Evolutionary conservation across 164 flowering plant genomes (phyloP).

Genomic region (Vitis riparia): DNA sequence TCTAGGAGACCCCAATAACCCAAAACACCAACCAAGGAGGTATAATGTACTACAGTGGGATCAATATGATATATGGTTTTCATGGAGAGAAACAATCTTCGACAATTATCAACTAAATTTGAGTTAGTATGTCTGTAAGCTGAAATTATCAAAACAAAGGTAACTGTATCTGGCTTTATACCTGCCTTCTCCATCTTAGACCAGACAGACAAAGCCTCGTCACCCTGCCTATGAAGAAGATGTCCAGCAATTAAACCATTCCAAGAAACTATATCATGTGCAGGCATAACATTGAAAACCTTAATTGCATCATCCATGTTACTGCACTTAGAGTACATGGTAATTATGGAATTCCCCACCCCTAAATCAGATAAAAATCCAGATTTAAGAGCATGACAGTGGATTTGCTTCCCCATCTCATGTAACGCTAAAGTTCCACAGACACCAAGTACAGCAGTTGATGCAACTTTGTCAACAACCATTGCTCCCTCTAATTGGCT

Average conservation of each 20-base stretch:
- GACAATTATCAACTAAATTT: constrained; percentile 54
- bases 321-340: constrained; percentile 84
- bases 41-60: constrained; percentile 79
- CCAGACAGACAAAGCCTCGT: constrained; percentile 65
- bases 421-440: constrained; percentile 73
- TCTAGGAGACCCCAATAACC: constrained; percentile 73
- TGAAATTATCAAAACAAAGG: constrained; percentile 61
- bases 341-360: constrained; percentile 64
- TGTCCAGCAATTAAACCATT: constrained; percentile 65
- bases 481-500: constrained; percentile 40
- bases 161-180: constrained; percentile 57
- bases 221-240: constrained; percentile 75
- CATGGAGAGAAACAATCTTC: constrained; percentile 63
- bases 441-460: constrained; percentile 57
- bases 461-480: constrained; percentile 60
- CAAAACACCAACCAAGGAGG: constrained; percentile 65
- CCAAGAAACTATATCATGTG: constrained; percentile 74
- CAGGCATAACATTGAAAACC: constrained; percentile 56
- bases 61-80: constrained; percentile 43
- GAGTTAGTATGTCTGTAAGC: constrained; percentile 61
- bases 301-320: constrained; percentile 55
- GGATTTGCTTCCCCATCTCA: constrained; percentile 77
- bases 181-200: constrained; percentile 46
- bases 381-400: constrained; percentile 52
- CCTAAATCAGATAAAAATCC: constrained; percentile 47